Evolutionary conservation across 1,139 yeast species (phyloP).

Genomic region (Geotrichum australiense): DNA sequence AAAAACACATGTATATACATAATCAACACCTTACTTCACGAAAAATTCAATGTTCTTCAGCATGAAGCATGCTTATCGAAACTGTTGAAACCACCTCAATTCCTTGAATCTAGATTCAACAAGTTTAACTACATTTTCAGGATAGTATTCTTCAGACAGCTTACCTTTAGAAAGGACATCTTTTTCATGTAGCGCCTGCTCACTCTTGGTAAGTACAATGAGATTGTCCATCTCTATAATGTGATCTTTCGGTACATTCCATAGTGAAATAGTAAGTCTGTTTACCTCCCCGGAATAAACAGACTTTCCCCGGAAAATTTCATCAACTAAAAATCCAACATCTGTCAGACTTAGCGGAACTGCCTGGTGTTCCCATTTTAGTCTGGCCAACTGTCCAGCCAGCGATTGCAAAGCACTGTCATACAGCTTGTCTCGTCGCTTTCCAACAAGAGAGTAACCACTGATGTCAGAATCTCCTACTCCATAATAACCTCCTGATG

Average conservation of each 20-base stretch:
- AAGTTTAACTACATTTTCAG: constrained; percentile 49
- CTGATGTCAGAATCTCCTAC: constrained; percentile 50
- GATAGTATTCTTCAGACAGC: constrained; percentile 54
- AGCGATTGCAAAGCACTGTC: constrained; percentile 76
- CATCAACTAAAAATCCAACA: constrained; percentile 81
- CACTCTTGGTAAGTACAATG: constrained; percentile 83
- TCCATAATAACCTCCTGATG: constrained; percentile 66
- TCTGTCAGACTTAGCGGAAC: constrained; percentile 69
- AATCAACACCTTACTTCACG: too few relatives aligned
- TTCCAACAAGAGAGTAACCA: constrained; percentile 63
- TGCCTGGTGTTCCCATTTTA: constrained; percentile 49
- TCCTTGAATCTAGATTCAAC: constrained; percentile 63
- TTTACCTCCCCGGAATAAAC: constrained; percentile 82
- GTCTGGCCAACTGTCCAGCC: constrained; percentile 79
- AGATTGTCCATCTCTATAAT: constrained; percentile 50
- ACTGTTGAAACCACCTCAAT: constrained; percentile 51
- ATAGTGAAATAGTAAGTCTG: constrained; percentile 67
- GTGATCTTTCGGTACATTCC: constrained; percentile 55
- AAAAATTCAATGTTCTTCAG: too few relatives aligned
- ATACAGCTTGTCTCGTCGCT: constrained; percentile 74
- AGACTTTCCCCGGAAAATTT: constrained; percentile 85
- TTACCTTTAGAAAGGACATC: constrained; percentile 64
- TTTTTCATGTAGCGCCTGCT: constrained; percentile 71
- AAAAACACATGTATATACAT: too few relatives aligned
- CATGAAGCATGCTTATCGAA: constrained; percentile 25